Evolutionary conservation across 2,329 filamentous ascomycete species (phyloP).

Genomic region (Bipolaris cookei): DNA sequence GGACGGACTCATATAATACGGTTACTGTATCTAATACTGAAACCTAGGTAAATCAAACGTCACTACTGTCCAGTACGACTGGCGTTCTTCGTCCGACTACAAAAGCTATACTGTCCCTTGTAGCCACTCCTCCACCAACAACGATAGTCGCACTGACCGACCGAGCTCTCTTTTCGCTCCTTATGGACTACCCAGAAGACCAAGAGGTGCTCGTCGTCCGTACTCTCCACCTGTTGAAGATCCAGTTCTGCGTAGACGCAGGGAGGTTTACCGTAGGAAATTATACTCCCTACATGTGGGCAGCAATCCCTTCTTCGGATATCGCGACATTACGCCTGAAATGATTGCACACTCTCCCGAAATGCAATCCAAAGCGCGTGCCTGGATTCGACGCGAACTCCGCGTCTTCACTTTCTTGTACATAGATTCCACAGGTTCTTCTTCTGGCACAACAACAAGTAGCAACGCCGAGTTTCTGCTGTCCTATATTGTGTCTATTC

Average conservation of each 20-base stretch:
- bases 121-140: constrained; percentile 22
- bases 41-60: constrained; percentile 59
- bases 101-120: constrained; percentile 64
- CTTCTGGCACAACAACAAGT: constrained; percentile 45
- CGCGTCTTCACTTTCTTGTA: constrained; percentile 79
- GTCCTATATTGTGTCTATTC: constrained; percentile 82
- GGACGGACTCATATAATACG: constrained; percentile 8
- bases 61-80: constrained; percentile 69
- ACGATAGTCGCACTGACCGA: neutral
- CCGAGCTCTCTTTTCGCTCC: constrained; percentile 21
- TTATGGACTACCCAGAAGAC: constrained; percentile 27
- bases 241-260: constrained; percentile 64
- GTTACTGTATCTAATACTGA: neutral
- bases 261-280: constrained; percentile 73
- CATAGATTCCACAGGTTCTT: constrained; percentile 38
- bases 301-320: constrained; percentile 77
- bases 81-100: constrained; percentile 59
- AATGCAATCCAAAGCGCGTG: constrained; percentile 76
- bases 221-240: constrained; percentile 44
- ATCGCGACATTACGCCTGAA: constrained; percentile 73
- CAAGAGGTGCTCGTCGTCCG: constrained; percentile 22
- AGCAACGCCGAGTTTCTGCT: constrained; percentile 84
- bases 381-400: constrained; percentile 83
- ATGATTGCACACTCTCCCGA: constrained; percentile 68
- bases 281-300: constrained; percentile 84